These are phyloP conservation scores for Endotrypanum monterogeii DNA, from an alignment of 208 protist species.

Conservation along the genomic window DNA sequence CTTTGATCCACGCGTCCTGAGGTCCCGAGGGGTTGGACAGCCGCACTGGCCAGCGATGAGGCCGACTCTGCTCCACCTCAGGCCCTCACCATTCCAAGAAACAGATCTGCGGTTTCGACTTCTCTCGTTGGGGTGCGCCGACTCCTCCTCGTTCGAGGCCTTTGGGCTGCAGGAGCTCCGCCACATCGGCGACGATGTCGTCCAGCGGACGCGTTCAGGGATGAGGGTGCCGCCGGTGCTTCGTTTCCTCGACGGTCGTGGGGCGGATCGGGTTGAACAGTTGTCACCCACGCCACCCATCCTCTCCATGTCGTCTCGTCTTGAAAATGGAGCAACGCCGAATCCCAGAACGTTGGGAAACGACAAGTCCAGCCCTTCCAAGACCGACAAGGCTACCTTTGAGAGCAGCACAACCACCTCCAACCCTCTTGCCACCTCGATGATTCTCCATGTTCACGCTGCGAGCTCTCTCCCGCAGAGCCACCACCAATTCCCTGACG, in stretches of 20 bases:
- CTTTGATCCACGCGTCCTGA: conserved; percentile 35
- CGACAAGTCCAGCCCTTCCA: not conserved
- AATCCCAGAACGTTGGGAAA: not conserved
- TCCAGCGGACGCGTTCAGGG: conserved; percentile 20
- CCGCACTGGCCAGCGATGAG: conserved; percentile 26
- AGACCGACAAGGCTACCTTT: not conserved
- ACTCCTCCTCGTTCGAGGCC: conserved; percentile 48
- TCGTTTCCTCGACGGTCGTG: conserved; percentile 49
- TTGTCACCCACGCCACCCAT: not conserved
- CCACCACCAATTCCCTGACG: too few relatives aligned
- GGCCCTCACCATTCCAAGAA: conserved; percentile 24
- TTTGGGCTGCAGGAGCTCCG: conserved; percentile 60
- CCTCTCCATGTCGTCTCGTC: not conserved
- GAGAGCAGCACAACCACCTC: not conserved
- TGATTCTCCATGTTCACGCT: too few relatives aligned
- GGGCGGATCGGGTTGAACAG: conserved; percentile 7
- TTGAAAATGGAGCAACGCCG: not conserved
- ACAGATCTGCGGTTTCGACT: conserved; percentile 46
- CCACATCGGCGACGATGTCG: conserved; percentile 40
- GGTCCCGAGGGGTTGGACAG: conserved; percentile 13
- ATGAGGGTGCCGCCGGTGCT: conserved; percentile 40
- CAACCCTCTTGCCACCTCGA: too few relatives aligned
- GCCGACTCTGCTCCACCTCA: conserved; percentile 16
- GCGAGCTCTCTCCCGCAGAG: too few relatives aligned
- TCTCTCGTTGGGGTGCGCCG: conserved; percentile 49